Base-by-base conservation (phyloP, 1,284 basidiomycete genomes). In the Pyrrhoderma noxium region DNA sequence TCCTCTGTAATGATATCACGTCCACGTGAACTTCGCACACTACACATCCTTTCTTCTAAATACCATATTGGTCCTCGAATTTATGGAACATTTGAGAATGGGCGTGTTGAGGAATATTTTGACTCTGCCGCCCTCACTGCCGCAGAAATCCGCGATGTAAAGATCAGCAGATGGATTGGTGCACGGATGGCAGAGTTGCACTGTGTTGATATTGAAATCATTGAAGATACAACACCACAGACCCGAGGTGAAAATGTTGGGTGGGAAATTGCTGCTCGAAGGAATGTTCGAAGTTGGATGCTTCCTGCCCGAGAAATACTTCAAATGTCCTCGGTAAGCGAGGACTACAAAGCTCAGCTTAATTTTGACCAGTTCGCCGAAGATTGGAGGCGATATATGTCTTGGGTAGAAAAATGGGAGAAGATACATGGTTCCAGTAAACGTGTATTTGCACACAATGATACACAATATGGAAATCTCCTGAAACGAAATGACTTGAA, bases 391-490 rank as follows among this genome's bases (percentile, higher is more conserved):
- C 70, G 67, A 36, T 93, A 90, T 65, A 72, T 85, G 67, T 66
- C 65, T 36, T 91, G 85, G 79, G 61, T 93, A 22, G 68, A 76
- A 56, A 74, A 75, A 51, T 77, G 79, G 63, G 79, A 86, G 60
- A 70, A 73, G 59, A 64, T 65, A 35, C 64, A 73, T 43, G 75
- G 76, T 50, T 70, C 74, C 34, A 84, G 82, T 61, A 72, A 69
- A 58, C 71, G 84, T 47, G 86, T 92, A 5, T 87, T 89, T 62
- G 76, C 85, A 56, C 92, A 96, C 70, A 97, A 95, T 65, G 93
- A 97, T 67, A 76, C 91, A 3, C 93, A 96, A 67, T 94, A 91
- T 63, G 93, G 93, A 40, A 97, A 96, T 67, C 68, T 96, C n/a
- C 69, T 96, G 53, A 74, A 79, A 59, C 71, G 93, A 58, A 84